Percentiles rank a stretch among this genome's conserved stretches.
Conservation (phyloP, 2,329 filamentous ascomycete genomes). For the Alternaria viburni region DNA sequence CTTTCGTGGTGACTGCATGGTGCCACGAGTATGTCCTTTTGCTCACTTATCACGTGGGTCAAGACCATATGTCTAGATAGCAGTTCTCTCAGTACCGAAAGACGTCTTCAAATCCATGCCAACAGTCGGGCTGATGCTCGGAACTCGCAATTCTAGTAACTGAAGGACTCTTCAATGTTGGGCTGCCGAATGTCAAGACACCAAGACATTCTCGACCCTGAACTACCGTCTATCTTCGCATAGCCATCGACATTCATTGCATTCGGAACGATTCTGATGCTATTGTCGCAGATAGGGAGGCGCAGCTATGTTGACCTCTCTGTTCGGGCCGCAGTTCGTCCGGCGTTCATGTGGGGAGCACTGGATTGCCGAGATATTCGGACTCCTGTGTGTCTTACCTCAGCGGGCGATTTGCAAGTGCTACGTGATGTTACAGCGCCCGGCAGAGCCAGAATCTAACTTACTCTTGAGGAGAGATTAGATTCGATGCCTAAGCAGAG, state of each 20-base stretch:
- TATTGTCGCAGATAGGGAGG: background rate
- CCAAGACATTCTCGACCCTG: background rate
- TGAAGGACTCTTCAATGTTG: background rate
- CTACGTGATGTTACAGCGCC: too few species aligned
- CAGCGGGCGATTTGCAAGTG: too few species aligned
- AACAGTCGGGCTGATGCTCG: background rate
- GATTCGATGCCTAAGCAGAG: too few species aligned
- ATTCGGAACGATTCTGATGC: background rate
- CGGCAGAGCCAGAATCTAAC: too few species aligned
- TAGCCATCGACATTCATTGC: background rate
- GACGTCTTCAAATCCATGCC: background rate
- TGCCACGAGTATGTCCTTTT: background rate
- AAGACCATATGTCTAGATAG: background rate
- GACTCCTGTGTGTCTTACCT: background rate
- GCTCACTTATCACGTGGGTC: background rate
- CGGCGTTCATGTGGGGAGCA: background rate
- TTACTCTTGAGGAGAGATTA: too few species aligned
- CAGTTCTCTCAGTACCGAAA: background rate
- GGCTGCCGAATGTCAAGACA: background rate
- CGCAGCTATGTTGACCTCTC: background rate
- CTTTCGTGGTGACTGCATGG: background rate
- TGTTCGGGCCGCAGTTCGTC: background rate
- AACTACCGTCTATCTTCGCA: background rate
- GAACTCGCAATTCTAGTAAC: background rate
- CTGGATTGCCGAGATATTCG: background rate